A percentile compares a stretch with the other conserved stretches of the same genome.
Conservation (phyloP, 2,329 filamentous ascomycete genomes). For the Pseudocercospora macadamiae region DNA sequence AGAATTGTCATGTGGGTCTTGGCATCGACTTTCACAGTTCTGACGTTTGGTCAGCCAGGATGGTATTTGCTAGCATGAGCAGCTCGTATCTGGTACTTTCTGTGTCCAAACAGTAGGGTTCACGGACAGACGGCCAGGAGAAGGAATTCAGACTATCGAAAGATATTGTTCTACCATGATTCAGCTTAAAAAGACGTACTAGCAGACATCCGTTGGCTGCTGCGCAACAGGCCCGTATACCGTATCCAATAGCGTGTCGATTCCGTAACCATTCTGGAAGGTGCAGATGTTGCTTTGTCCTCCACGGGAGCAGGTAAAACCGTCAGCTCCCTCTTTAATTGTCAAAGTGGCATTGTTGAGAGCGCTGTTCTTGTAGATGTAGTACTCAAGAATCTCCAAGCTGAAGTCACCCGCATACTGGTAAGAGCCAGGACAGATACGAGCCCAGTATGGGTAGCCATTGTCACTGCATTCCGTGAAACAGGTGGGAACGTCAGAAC, state of each 20-base stretch:
- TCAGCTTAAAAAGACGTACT: too few relatives aligned
- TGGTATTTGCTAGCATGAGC: too few relatives aligned
- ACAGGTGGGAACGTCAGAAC: not conserved
- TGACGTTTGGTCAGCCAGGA: too few relatives aligned
- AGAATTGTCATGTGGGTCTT: too few relatives aligned
- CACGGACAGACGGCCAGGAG: too few relatives aligned
- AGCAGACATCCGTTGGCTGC: not conserved
- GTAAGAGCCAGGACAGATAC: not conserved
- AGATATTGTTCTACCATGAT: too few relatives aligned
- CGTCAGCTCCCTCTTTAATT: not conserved
- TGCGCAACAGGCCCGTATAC: not conserved
- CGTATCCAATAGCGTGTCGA: not conserved
- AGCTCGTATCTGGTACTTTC: too few relatives aligned
- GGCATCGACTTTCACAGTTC: too few relatives aligned
- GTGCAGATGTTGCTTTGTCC: not conserved
- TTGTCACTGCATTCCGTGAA: not conserved
- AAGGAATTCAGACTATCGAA: too few relatives aligned
- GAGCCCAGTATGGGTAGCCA: not conserved
- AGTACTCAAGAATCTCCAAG: conserved; percentile 14
- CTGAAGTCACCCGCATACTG: not conserved
- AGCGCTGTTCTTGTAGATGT: conserved; percentile 10
- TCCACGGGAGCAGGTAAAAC: not conserved
- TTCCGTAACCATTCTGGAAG: not conserved
- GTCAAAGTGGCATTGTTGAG: conserved; percentile 9
- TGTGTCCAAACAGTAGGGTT: too few relatives aligned